These are phyloP conservation scores for Candida maltosa DNA, from an alignment of 805 yeast genomes.

Conservation along the genomic window DNA sequence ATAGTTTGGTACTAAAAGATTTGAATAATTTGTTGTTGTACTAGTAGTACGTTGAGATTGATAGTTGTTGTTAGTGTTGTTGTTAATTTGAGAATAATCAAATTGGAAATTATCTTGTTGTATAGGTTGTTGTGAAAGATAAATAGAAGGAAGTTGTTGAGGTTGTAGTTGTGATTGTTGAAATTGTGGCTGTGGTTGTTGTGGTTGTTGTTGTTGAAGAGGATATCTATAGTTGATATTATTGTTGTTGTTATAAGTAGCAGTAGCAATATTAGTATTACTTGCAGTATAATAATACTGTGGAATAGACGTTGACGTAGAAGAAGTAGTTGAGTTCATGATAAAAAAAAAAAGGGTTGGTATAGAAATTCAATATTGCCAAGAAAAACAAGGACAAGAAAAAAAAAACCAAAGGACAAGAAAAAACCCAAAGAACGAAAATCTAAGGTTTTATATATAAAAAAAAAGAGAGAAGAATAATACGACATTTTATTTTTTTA, in stretches of 20 bases:
- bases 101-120: constrained; percentile 5
- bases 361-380: too few relatives aligned
- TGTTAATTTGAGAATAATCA: constrained; percentile 3
- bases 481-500: too few relatives aligned
- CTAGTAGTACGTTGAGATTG: not conserved
- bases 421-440: not conserved
- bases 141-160: constrained; percentile 7
- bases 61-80: constrained; percentile 4
- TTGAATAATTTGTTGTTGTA: constrained; percentile 5
- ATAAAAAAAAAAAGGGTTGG: too few relatives aligned
- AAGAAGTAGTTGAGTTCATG: not conserved
- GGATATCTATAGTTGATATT: constrained; percentile 1
- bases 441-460: not conserved
- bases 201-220: not conserved
- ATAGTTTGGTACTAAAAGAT: constrained; percentile 4
- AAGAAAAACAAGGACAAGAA: too few relatives aligned
- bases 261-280: not conserved
- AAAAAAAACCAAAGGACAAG: not conserved
- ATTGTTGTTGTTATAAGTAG: not conserved
- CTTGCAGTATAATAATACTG: not conserved
- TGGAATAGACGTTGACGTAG: not conserved
- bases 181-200: constrained; percentile 4
- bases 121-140: constrained; percentile 3
- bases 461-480: not conserved
- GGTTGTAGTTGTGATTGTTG: constrained; percentile 7